phyloP scores from a whole-genome alignment of 306 rosid species.

The Senna tora region DNA sequence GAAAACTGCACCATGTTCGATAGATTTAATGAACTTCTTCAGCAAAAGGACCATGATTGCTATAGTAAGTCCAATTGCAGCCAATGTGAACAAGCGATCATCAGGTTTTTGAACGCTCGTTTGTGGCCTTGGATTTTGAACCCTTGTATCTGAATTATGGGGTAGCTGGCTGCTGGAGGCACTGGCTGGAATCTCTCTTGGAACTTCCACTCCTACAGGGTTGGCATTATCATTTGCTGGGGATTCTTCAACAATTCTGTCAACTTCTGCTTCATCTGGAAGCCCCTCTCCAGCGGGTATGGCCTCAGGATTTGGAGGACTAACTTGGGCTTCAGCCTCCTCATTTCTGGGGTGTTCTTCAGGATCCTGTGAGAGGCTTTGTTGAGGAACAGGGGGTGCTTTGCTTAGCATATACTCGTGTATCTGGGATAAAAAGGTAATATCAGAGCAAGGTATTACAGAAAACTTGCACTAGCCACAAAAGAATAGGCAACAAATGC shows the following conservation, averaged over 20 bases:
- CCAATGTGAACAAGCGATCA: constrained; percentile 84
- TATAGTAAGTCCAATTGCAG: constrained; percentile 91
- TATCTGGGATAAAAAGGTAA: constrained; percentile 53
- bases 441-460: neutral
- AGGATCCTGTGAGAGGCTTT: constrained; percentile 46
- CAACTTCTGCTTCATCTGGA: constrained; percentile 46
- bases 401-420: constrained; percentile 85
- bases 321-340: constrained; percentile 43
- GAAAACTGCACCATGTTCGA: constrained; percentile 73
- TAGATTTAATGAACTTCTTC: constrained; percentile 81
- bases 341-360: constrained; percentile 51
- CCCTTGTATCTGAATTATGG: constrained; percentile 48
- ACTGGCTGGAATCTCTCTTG: constrained; percentile 46
- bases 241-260: constrained; percentile 60
- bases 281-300: constrained; percentile 42
- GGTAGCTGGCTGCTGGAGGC: constrained; percentile 48
- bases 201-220: constrained; percentile 40
- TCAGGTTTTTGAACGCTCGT: constrained; percentile 58
- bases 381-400: constrained; percentile 71
- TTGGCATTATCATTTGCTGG: constrained; percentile 43
- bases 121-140: constrained; percentile 54
- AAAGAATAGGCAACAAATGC: constrained; percentile 14
- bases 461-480: neutral
- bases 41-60: constrained; percentile 82
- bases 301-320: constrained; percentile 47